Percentiles rank a stretch among this genome's conserved stretches.
These are phyloP conservation scores for Fusarium chlamydosporum DNA, from an alignment of 2,329 filamentous ascomycete species.

Conservation along the genomic window DNA sequence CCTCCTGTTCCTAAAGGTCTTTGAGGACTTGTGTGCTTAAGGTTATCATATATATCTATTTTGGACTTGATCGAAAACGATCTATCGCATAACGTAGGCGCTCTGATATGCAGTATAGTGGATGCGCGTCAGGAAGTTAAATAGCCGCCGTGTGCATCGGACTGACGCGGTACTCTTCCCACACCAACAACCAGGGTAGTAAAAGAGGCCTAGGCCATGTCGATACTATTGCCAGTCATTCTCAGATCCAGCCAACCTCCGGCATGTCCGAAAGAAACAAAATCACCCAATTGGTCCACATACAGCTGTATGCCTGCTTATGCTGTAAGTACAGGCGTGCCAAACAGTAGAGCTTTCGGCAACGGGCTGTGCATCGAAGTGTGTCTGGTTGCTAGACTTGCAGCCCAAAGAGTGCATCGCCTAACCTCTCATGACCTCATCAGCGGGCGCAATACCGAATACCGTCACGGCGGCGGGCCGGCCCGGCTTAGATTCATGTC, in stretches of 20 bases:
- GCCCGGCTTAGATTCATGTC: not conserved
- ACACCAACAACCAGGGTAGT: not conserved
- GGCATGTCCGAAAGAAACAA: not conserved
- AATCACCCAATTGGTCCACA: not conserved
- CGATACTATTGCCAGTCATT: not conserved
- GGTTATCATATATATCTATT: not conserved
- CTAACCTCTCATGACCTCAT: conserved; percentile 21
- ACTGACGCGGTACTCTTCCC: not conserved
- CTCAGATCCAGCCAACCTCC: not conserved
- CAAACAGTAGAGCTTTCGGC: not conserved
- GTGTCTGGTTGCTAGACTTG: conserved; percentile 11
- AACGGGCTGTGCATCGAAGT: conserved; percentile 21
- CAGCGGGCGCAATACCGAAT: not conserved
- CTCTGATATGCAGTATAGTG: conserved; percentile 5
- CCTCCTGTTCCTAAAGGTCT: too few species aligned
- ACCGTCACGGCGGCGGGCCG: conserved; percentile 11
- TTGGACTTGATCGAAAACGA: conserved; percentile 1
- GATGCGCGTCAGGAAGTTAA: not conserved
- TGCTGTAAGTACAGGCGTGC: not conserved
- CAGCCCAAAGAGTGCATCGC: conserved; percentile 11
- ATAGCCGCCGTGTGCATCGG: conserved; percentile 2
- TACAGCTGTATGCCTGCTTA: conserved; percentile 8
- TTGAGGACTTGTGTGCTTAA: too few species aligned
- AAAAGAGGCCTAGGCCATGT: not conserved
- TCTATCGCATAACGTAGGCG: conserved; percentile 8